These are phyloP conservation scores for Podaxis sp. DNA, from an alignment of 768 basidiomycete species.

Conservation along the genomic window DNA sequence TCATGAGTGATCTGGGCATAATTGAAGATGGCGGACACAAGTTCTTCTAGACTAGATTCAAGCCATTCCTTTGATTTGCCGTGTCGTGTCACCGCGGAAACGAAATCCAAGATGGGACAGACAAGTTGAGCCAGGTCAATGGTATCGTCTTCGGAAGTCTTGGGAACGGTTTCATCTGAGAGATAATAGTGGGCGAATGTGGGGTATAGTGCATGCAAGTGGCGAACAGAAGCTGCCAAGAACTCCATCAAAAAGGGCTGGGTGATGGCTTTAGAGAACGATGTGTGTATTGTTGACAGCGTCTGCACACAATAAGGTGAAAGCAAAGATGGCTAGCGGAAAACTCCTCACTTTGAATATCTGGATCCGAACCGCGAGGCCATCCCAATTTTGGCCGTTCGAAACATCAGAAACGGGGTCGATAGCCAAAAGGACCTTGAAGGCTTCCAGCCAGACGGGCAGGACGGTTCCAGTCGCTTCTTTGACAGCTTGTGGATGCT, in stretches of 20 bases:
- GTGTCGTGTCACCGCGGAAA: conserved; percentile 62
- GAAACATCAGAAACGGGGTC: conserved; percentile 64
- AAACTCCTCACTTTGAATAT: conserved; percentile 68
- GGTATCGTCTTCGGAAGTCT: conserved; percentile 70
- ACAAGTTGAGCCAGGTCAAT: conserved; percentile 77
- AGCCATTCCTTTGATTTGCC: conserved; percentile 70
- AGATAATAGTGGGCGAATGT: conserved; percentile 65
- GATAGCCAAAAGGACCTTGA: conserved; percentile 68
- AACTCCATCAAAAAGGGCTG: conserved; percentile 58
- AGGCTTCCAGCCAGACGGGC: conserved; percentile 90
- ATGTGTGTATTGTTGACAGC: conserved; percentile 72
- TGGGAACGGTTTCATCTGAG: conserved; percentile 51
- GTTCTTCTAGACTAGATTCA: conserved; percentile 42
- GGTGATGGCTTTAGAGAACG: conserved; percentile 75
- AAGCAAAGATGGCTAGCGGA: background rate
- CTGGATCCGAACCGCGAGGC: conserved; percentile 74
- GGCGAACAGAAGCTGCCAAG: conserved; percentile 52
- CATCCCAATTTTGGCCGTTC: conserved; percentile 72
- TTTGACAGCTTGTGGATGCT: conserved; percentile 83
- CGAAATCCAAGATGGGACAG: conserved; percentile 78
- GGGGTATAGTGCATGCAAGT: conserved; percentile 58
- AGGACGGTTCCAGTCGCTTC: conserved; percentile 79
- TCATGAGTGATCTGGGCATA: conserved; percentile 88
- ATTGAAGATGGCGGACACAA: conserved; percentile 58
- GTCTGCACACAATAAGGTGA: conserved; percentile 45